These are phyloP conservation scores for Pterocarpus santalinus DNA, from an alignment of 306 rosid genomes.

Conservation along the genomic window DNA sequence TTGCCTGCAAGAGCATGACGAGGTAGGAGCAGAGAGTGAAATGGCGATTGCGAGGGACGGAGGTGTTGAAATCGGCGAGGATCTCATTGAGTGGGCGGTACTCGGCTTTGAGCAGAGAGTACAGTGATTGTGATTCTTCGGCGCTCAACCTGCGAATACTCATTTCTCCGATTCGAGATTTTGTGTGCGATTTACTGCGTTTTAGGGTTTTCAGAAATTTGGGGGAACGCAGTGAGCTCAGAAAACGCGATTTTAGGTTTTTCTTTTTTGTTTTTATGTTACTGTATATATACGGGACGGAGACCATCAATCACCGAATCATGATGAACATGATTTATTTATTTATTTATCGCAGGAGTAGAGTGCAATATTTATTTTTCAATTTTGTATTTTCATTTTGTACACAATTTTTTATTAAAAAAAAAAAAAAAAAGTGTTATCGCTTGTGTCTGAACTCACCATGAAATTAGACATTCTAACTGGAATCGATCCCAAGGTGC, in stretches of 20 bases:
- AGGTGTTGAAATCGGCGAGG: slow-evolving; percentile 70
- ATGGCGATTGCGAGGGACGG: slow-evolving; percentile 60
- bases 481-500: no score
- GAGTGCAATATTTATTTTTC: no score
- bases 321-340: no score
- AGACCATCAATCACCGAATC: no score
- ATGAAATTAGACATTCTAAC: no score
- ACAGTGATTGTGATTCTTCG: slow-evolving; percentile 70
- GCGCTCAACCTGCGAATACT: slow-evolving; percentile 60
- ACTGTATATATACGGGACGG: neutral
- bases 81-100: slow-evolving; percentile 74
- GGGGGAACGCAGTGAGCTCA: neutral
- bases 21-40: slow-evolving; percentile 77
- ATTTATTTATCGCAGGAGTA: no score
- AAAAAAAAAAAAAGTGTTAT: no score
- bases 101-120: slow-evolving; percentile 62
- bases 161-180: slow-evolving; percentile 30
- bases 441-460: no score
- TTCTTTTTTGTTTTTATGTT: neutral
- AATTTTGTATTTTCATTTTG: no score
- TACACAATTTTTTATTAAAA: no score
- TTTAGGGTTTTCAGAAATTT: slow-evolving; percentile 44
- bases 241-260: slow-evolving; percentile 25
- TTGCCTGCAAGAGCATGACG: slow-evolving; percentile 72
- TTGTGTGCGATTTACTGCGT: neutral